Conservation (phyloP, 495 filamentous ascomycete genomes). For the Cercophora scortea region DNA sequence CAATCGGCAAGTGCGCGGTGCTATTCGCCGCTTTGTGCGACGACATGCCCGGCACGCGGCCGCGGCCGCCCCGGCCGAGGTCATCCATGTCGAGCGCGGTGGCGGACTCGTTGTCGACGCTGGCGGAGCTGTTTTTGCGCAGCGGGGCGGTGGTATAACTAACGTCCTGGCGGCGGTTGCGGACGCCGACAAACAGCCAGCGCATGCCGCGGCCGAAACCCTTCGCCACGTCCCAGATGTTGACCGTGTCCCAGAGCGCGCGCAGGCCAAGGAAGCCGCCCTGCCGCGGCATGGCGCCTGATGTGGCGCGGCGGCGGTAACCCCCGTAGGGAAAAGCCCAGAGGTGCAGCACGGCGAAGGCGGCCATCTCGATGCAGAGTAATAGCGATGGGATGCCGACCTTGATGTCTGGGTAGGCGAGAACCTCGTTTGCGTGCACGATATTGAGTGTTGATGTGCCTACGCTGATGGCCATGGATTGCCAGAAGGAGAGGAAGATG, state of each 20-base stretch:
- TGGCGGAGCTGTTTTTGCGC: not conserved
- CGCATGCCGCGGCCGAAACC: conserved; percentile 66
- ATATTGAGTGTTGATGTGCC: conserved; percentile 54
- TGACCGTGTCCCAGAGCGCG: conserved; percentile 65
- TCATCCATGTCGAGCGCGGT: conserved; percentile 19
- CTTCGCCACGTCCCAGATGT: conserved; percentile 78
- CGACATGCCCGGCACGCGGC: conserved; percentile 4
- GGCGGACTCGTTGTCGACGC: not conserved
- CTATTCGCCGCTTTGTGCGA: conserved; percentile 20
- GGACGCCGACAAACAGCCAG: conserved; percentile 73
- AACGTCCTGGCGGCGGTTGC: conserved; percentile 36
- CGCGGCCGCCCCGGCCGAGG: conserved; percentile 19
- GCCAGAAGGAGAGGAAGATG: conserved; percentile 95
- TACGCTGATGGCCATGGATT: conserved; percentile 63
- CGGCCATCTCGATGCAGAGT: conserved; percentile 81
- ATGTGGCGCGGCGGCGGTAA: conserved; percentile 19
- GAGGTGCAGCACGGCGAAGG: conserved; percentile 71
- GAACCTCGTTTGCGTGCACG: conserved; percentile 50
- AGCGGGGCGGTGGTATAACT: conserved; percentile 26
- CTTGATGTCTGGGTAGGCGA: conserved; percentile 68
- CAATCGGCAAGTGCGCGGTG: conserved; percentile 32
- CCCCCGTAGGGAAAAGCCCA: conserved; percentile 68
- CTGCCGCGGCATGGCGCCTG: conserved; percentile 40
- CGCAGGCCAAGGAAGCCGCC: conserved; percentile 56
- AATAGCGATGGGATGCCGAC: conserved; percentile 73